Percentiles rank a stretch among this genome's conserved stretches.
These are phyloP conservation scores for Spathaspora girioi DNA, from an alignment of 805 yeast species.

Conservation along the genomic window DNA sequence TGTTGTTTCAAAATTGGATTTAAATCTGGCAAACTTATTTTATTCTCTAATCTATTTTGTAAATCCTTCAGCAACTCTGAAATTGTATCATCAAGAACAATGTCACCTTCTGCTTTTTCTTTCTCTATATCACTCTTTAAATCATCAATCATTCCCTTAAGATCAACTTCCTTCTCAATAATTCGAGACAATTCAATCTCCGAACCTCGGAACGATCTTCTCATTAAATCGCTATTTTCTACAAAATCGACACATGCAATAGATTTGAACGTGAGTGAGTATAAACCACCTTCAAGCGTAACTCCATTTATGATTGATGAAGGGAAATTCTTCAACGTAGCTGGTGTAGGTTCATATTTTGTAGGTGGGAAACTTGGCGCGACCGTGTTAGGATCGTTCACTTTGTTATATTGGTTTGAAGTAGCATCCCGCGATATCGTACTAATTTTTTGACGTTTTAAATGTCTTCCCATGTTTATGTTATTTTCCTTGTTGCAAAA, in stretches of 20 bases:
- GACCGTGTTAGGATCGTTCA: not conserved
- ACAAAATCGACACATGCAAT: slow-evolving; percentile 32
- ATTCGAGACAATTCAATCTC: slow-evolving; percentile 11
- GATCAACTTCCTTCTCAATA: slow-evolving; percentile 11
- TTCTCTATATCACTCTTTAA: slow-evolving; percentile 21
- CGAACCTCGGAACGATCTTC: slow-evolving; percentile 16
- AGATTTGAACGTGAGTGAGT: slow-evolving; percentile 39
- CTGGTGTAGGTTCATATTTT: slow-evolving; percentile 10
- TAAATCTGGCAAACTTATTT: slow-evolving; percentile 13
- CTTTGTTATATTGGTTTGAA: not conserved
- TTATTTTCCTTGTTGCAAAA: not conserved
- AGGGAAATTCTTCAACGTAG: slow-evolving; percentile 11
- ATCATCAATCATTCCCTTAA: slow-evolving; percentile 10
- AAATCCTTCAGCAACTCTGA: slow-evolving; percentile 2
- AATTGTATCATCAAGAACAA: not conserved
- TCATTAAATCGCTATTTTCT: slow-evolving; percentile 32
- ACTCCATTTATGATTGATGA: slow-evolving; percentile 39
- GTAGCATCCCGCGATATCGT: slow-evolving; percentile 1
- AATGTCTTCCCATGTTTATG: slow-evolving; percentile 1
- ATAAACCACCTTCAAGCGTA: slow-evolving; percentile 39
- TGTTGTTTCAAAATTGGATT: slow-evolving; percentile 10
- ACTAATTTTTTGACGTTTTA: not conserved
- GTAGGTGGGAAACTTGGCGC: slow-evolving; percentile 7
- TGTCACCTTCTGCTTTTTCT: slow-evolving; percentile 1
- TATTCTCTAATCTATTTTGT: slow-evolving; percentile 12